Percentiles rank a stretch among this genome's conserved stretches.
Conservation (phyloP, 768 basidiomycete species). For the Lactifluus echinatus region DNA sequence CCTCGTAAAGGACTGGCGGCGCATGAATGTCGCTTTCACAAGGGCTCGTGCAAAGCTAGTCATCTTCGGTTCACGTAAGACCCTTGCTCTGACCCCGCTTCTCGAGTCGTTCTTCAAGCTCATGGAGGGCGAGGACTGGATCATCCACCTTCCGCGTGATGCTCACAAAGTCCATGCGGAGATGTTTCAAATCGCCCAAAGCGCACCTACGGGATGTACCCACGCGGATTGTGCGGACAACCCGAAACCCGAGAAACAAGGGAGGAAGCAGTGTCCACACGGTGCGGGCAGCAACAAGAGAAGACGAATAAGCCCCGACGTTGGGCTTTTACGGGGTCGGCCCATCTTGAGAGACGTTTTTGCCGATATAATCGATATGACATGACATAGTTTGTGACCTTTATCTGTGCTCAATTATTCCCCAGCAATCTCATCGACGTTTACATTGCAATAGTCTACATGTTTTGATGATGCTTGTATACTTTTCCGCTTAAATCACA, state of each 20-base stretch:
- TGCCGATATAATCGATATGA: constrained; percentile 29
- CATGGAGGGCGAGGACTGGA: constrained; percentile 68
- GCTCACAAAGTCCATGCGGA: constrained; percentile 34
- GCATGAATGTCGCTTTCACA: constrained; percentile 96
- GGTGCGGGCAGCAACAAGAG: constrained; percentile 28
- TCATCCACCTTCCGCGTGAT: constrained; percentile 44
- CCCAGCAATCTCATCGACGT: neutral
- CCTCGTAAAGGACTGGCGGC: constrained; percentile 88
- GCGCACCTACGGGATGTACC: constrained; percentile 5
- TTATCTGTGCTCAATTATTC: neutral
- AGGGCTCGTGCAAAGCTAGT: constrained; percentile 85
- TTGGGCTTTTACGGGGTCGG: constrained; percentile 44
- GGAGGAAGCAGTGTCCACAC: constrained; percentile 22
- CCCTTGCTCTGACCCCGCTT: constrained; percentile 53
- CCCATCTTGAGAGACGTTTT: constrained; percentile 56
- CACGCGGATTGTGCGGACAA: constrained; percentile 9
- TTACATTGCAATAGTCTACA: constrained; percentile 1
- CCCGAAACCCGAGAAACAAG: constrained; percentile 30
- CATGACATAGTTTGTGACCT: constrained; percentile 1
- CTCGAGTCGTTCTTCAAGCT: constrained; percentile 69
- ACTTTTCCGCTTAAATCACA: neutral
- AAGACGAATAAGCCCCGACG: constrained; percentile 29
- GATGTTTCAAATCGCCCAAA: constrained; percentile 33
- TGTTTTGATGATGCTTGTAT: neutral
- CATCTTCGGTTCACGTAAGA: constrained; percentile 81